These are phyloP conservation scores for Lentinula novae-zelandiae DNA, from an alignment of 1,284 basidiomycete genomes.

Conservation along the genomic window DNA sequence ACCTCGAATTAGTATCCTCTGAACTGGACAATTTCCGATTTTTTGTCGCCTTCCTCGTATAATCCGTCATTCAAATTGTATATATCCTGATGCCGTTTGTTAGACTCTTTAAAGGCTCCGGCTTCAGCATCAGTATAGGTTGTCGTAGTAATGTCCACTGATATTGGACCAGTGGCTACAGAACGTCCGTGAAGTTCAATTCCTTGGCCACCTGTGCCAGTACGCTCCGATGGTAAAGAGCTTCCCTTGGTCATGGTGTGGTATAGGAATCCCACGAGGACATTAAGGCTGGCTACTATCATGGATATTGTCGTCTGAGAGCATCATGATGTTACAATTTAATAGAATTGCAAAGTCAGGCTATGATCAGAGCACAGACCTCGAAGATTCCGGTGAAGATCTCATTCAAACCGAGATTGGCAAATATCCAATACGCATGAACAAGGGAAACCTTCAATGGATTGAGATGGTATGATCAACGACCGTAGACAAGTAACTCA, in stretches of 20 bases:
- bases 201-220: background rate
- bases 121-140: background rate
- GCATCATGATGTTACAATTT: background rate
- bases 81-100: background rate
- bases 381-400: slow-evolving; percentile 4
- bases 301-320: background rate
- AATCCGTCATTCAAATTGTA: background rate
- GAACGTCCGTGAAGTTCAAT: background rate
- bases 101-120: background rate
- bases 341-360: background rate
- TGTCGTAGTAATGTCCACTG: slow-evolving; percentile 1
- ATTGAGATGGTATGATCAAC: background rate
- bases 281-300: slow-evolving; percentile 3
- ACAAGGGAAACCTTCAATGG: background rate
- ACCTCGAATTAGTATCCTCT: background rate
- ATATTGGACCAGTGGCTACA: background rate
- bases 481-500: background rate
- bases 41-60: background rate
- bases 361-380: background rate
- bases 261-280: background rate
- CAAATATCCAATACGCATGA: slow-evolving; percentile 2
- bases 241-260: background rate
- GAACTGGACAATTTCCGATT: background rate
- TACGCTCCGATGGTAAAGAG: background rate
- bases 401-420: slow-evolving; percentile 3